These are phyloP conservation scores for Tetracentron sinense DNA, from an alignment of 164 flowering plant genomes.

Conservation along the genomic window DNA sequence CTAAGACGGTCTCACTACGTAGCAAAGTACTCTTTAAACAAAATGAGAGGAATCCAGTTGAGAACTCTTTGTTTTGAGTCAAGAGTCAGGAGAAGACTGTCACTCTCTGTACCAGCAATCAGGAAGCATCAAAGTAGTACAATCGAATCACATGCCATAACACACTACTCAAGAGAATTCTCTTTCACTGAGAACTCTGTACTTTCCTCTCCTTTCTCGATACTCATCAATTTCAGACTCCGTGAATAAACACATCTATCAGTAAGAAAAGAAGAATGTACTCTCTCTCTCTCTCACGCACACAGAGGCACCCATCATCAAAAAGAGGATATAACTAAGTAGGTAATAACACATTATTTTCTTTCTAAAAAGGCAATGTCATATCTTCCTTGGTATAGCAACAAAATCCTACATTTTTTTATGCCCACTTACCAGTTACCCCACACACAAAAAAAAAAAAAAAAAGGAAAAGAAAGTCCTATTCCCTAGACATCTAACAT, in stretches of 20 bases:
- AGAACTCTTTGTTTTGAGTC: neutral
- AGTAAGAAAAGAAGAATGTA: too few species aligned
- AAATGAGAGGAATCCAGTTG: too few species aligned
- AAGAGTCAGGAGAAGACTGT: neutral
- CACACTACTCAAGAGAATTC: neutral
- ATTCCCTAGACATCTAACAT: neutral
- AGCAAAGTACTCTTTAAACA: too few species aligned
- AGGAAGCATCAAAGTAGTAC: neutral
- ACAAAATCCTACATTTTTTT: neutral
- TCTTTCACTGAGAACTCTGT: neutral
- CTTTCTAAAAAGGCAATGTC: neutral
- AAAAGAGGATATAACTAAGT: too few species aligned
- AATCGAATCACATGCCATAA: neutral
- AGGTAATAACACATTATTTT: neutral
- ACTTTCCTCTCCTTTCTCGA: neutral
- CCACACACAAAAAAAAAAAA: neutral
- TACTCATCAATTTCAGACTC: too few species aligned
- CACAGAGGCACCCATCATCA: too few species aligned
- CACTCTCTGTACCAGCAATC: too few species aligned
- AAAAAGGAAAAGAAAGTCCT: neutral
- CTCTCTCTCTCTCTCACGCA: too few species aligned
- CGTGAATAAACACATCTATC: too few species aligned
- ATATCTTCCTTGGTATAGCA: neutral
- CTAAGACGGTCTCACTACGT: too few species aligned
- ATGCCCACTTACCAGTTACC: neutral